Conservation (phyloP, 805 yeast species). For the Myxozyma neotropica region DNA sequence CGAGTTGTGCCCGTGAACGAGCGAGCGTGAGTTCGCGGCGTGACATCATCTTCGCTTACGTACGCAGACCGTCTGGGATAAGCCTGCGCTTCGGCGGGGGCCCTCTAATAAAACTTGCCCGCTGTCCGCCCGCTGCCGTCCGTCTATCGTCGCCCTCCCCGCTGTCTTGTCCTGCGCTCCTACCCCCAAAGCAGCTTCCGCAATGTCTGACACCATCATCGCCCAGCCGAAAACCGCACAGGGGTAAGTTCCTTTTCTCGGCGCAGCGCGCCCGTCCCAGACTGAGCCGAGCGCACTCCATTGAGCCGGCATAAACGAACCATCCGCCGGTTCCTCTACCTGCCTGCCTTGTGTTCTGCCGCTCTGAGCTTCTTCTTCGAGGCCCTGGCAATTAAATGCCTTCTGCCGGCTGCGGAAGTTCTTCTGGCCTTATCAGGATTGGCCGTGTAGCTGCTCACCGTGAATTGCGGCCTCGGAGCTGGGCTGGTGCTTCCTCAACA, state of each 20-base stretch:
- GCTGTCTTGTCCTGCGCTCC: conserved; percentile 1
- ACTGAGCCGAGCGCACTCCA: conserved; percentile 2
- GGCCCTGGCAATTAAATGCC: no score
- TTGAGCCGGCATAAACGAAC: no score
- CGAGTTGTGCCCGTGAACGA: no score
- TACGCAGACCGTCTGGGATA: conserved; percentile 9
- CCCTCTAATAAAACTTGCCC: conserved; percentile 17
- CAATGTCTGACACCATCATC: conserved; percentile 33
- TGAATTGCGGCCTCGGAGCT: not conserved
- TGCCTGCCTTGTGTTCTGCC: no score
- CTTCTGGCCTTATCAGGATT: no score
- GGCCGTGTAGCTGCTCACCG: not conserved
- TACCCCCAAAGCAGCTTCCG: conserved; percentile 1
- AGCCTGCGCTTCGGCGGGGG: conserved; percentile 5
- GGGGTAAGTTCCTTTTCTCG: conserved; percentile 14
- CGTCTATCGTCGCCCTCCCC: not conserved
- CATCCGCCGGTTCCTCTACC: no score
- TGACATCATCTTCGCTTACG: conserved; percentile 10
- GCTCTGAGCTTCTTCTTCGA: no score
- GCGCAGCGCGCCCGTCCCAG: not conserved
- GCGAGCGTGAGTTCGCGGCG: not conserved
- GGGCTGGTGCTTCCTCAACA: not conserved
- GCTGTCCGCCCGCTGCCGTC: conserved; percentile 9
- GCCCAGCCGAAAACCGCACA: conserved; percentile 8
- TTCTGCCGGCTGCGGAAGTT: no score